Base-by-base conservation (phyloP, 2,329 filamentous ascomycete species). In the Biscogniauxia mediterranea region DNA sequence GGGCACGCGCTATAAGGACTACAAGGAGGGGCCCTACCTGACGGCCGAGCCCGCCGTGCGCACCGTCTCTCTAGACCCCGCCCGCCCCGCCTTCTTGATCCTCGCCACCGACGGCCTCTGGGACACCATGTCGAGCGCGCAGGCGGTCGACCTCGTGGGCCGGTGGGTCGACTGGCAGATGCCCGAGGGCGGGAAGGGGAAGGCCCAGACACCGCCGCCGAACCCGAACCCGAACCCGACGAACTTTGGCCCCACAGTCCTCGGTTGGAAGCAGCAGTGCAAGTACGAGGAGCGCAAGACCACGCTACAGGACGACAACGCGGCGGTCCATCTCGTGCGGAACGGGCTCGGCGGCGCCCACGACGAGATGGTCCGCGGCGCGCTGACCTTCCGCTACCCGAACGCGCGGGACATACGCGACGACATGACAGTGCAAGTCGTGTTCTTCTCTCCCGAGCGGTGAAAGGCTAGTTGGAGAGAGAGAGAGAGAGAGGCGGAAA, bases 401-500 rank as follows among this genome's bases (percentile, higher is more conserved):
- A 86, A 88, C 67, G 89, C 88, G 49, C 81, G 91, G 64, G 70
- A 73, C 54, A 72, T 76, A 53, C 85, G 90, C 66, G 92, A 95
- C 69, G 92, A 95, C 72, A 81, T 94, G 58, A 95, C 92, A 0
- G 89, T 95, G 17, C 90, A 95, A 76, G 91, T 96, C 32, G 89
- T 94, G 62, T 94, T 95, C 79, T 92, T 92, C 66, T 86, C 59
- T 8, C 87, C 65, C 23, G 56, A 58, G 38, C 21, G 38, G 25
- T 38, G 38, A 26, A 26, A n/a, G 17, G 11, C 23, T 23, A 60
- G 46, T 59, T 52, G 54, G 25, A n/a, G 52, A 38, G 42, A 17
- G 25, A 2, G 19, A 17, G 11, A 52, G 7, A 52, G 38, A n/a
- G 2, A n/a, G 38, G 17, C 2, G 11, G 17, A n/a, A 51, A 46